Evolutionary conservation across 352 stramenopile species (phyloP).

Genomic region (Globisporangium mamillatum): DNA sequence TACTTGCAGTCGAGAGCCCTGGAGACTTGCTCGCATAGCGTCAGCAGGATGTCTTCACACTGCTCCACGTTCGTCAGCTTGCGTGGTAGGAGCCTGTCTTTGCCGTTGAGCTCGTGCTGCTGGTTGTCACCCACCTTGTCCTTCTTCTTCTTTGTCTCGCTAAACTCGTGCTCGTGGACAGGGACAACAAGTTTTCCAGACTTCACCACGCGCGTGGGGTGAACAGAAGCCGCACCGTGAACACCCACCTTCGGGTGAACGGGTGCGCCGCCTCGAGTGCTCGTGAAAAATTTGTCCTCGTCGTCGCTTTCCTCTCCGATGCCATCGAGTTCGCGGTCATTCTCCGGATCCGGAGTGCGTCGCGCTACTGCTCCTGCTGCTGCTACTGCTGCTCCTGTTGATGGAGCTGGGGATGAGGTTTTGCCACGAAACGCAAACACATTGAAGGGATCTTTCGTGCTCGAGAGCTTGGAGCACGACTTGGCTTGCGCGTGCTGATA

Average conservation of each 20-base stretch:
- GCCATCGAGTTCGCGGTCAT: not conserved
- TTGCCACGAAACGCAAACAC: slow-evolving; percentile 4
- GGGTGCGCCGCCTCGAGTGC: not conserved
- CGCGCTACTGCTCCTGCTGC: not conserved
- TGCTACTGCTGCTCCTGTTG: not conserved
- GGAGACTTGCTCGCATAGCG: slow-evolving; percentile 49
- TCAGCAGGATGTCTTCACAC: slow-evolving; percentile 56
- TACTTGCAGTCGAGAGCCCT: slow-evolving; percentile 44
- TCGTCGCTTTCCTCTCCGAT: slow-evolving; percentile 6
- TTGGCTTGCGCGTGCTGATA: slow-evolving; percentile 11
- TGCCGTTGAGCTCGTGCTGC: slow-evolving; percentile 17
- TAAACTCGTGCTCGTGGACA: not conserved
- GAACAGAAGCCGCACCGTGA: not conserved
- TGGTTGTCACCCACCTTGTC: slow-evolving; percentile 25
- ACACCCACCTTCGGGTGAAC: not conserved
- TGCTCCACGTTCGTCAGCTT: slow-evolving; percentile 28
- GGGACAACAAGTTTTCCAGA: slow-evolving; percentile 11
- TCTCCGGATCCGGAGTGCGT: not conserved
- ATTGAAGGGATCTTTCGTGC: slow-evolving; percentile 7
- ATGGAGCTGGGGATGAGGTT: not conserved
- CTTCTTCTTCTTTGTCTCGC: not conserved
- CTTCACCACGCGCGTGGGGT: slow-evolving; percentile 8
- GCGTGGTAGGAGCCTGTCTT: slow-evolving; percentile 24
- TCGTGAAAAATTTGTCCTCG: slow-evolving; percentile 7
- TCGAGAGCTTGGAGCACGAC: slow-evolving; percentile 18